Evolutionary conservation across 2,329 filamentous ascomycete genomes (phyloP), one percentile per base, ranked within the genome.

Genomic region (Pseudocercospora crystallina): DNA sequence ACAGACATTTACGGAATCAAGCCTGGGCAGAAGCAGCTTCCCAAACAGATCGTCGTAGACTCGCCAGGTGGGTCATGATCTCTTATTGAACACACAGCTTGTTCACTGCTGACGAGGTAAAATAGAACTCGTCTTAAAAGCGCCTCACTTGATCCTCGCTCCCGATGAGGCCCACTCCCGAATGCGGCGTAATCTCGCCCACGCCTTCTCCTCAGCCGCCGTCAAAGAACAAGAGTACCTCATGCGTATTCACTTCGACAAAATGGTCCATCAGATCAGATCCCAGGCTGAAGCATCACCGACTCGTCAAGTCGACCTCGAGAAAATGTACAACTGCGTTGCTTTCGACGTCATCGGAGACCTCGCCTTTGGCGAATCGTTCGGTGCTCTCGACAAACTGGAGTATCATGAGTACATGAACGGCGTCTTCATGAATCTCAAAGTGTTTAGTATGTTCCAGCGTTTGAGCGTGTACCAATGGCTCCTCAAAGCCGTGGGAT

Each of bases 241-340:
- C 61, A 43, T 76, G 52, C 62, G 63, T 48, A 47, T 59, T 1
- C 73, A 75, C 51, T 66, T 72, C 15, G 60, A 70, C 45, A 50
- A 73, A 8, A 66, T 75, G 31, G 63, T 75, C 17, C 37, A 49
- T 20, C 44, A 43, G 31, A 36, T 56, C 12, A 34, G 33, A 12
- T 40, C 47, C 30, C 40, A 45, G 15, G 55, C 46, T 14, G 4
- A 32, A 20, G 12, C 30, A 5, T 12, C 20, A 26, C 20, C 20
- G 20, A 26, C 7, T 7, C 4, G 20, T 26, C 20, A 26, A 26
- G 44, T 60, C 8, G 59, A 63, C 30, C 51, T 74, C 10, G 51
- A 49, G 2, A 41, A 61, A 41, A 39, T 60, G 36, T 51, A 54
- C 8, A 40, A 50, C 14, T 60, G 54, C 50, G 56, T 53, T 38